Conservation (phyloP, 352 stramenopile species). For the Blastocystis sp. region DNA sequence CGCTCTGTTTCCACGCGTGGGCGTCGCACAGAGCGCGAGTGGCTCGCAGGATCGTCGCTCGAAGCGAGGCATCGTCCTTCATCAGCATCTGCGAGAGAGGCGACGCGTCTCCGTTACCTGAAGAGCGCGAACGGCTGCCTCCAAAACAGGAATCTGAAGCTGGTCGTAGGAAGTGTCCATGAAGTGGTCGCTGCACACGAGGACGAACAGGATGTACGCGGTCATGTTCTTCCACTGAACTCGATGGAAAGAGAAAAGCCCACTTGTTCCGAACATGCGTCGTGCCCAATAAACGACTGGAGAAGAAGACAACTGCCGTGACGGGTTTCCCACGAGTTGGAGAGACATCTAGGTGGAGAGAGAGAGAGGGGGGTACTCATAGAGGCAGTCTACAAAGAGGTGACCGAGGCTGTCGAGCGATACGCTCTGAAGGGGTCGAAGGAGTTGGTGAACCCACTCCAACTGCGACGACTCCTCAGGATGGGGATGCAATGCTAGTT, state of each 20-base stretch:
- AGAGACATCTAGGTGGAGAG: not conserved
- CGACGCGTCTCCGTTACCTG: too few species aligned
- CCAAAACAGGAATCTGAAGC: not conserved
- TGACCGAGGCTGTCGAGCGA: not conserved
- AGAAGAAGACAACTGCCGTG: not conserved
- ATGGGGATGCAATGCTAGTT: not conserved
- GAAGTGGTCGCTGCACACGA: conserved; percentile 32
- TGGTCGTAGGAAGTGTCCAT: conserved; percentile 10
- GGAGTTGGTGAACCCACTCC: not conserved
- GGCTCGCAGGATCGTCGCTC: not conserved
- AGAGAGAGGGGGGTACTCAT: not conserved
- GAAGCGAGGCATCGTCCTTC: not conserved
- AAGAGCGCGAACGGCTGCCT: not conserved
- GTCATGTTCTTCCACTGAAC: not conserved
- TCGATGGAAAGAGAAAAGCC: not conserved
- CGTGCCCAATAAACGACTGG: not conserved
- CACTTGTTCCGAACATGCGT: not conserved
- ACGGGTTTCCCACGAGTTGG: not conserved
- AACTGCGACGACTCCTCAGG: not conserved
- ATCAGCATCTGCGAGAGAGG: too few species aligned
- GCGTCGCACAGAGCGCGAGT: not conserved
- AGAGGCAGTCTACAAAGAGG: not conserved
- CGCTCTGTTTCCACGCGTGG: not conserved
- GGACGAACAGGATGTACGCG: not conserved
- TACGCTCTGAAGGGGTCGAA: not conserved